Conservation (phyloP, 2,329 filamentous ascomycete genomes). For the Alternaria viburni region DNA sequence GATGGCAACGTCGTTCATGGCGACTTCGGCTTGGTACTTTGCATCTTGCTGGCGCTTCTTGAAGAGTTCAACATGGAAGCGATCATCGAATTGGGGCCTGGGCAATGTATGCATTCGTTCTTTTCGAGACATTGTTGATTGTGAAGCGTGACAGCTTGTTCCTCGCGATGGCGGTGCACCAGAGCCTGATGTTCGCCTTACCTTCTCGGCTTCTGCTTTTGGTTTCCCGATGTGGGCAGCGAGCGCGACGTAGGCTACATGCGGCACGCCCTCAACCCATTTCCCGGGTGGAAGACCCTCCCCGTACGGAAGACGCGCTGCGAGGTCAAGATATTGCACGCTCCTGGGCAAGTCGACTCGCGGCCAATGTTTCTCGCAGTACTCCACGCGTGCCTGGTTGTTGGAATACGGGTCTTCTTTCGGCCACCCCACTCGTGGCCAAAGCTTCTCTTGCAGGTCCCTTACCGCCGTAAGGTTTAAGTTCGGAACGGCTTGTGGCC, state of each 20-base stretch:
- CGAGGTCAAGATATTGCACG: background rate
- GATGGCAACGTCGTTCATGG: background rate
- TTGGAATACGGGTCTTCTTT: background rate
- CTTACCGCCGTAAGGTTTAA: background rate
- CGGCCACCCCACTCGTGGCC: background rate
- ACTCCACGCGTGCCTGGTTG: background rate
- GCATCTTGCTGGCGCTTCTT: background rate
- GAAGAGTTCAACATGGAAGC: background rate
- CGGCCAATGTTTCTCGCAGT: background rate
- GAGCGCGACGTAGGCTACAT: background rate
- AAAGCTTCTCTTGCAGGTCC: background rate
- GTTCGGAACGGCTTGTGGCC: background rate
- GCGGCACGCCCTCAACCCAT: background rate
- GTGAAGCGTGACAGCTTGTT: background rate
- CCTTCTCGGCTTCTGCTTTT: background rate
- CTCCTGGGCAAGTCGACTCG: background rate
- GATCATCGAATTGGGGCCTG: background rate
- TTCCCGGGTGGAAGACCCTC: background rate
- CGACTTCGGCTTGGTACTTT: background rate
- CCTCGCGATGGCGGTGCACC: background rate
- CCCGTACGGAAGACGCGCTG: background rate
- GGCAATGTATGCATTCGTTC: background rate
- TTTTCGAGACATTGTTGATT: background rate
- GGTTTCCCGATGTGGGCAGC: background rate
- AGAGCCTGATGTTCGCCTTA: background rate